phyloP scores from a whole-genome alignment of 2,329 filamentous ascomycete species.

The Fusarium sp. region DNA sequence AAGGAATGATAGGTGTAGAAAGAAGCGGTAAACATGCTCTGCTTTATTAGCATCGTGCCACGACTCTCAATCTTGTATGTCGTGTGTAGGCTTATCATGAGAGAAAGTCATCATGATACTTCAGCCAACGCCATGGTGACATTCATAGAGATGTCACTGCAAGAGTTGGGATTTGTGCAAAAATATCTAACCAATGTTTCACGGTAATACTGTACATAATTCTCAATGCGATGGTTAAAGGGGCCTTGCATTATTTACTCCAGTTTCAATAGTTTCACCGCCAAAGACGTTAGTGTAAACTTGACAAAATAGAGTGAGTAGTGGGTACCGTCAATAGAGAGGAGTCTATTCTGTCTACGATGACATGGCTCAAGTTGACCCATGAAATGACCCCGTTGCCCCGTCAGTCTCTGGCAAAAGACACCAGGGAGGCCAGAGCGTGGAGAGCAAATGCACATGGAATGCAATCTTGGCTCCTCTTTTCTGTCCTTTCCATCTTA shows the following conservation, averaged over 20 bases:
- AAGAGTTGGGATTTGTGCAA: conserved; percentile 26
- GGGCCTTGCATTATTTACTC: conserved; percentile 35
- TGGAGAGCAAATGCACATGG: conserved; percentile 41
- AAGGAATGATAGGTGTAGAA: not conserved
- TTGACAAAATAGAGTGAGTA: conserved; percentile 5
- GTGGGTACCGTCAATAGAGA: rapidly evolving
- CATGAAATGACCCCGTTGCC: conserved; percentile 40
- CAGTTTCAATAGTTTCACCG: conserved; percentile 39
- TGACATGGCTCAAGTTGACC: conserved; percentile 26
- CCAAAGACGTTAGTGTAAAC: conserved; percentile 26
- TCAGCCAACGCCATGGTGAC: not conserved
- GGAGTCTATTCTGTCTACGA: not conserved
- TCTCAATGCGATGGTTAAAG: conserved; percentile 20
- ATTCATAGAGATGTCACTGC: not conserved
- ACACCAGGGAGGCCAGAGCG: conserved; percentile 42
- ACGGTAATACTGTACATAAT: conserved; percentile 1
- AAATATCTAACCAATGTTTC: not conserved
- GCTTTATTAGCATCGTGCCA: not conserved
- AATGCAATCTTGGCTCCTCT: conserved; percentile 35
- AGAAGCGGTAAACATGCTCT: not conserved
- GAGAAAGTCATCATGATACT: not conserved
- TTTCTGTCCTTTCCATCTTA: conserved; percentile 40
- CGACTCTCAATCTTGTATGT: not conserved
- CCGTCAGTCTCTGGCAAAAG: conserved; percentile 49
- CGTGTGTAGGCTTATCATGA: not conserved